Evolutionary conservation across 208 protist genomes (phyloP).

Genomic region (Acanthamoeba culbertsoni): DNA sequence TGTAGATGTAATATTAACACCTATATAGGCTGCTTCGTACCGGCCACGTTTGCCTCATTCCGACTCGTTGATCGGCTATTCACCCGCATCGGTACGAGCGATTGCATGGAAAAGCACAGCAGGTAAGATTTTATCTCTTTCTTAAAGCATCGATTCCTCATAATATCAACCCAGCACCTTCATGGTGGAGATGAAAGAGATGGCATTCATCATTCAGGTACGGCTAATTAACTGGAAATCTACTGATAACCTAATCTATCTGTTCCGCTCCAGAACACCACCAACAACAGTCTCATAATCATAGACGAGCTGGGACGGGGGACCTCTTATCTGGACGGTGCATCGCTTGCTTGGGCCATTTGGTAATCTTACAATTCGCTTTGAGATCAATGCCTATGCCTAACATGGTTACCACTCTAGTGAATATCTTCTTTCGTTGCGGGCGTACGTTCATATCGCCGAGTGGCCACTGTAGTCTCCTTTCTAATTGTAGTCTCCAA

Average conservation of each 20-base stretch:
- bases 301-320: slow-evolving; percentile 41
- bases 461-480: neutral
- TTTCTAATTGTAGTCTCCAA: neutral
- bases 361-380: neutral
- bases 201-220: slow-evolving; percentile 69
- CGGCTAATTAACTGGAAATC: neutral
- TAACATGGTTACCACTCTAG: neutral
- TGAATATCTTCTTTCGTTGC: slow-evolving; percentile 1
- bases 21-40: slow-evolving; percentile 83
- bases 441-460: neutral
- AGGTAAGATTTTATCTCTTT: neutral
- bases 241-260: neutral
- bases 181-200: slow-evolving; percentile 77
- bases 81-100: slow-evolving; percentile 71
- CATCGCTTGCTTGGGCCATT: slow-evolving; percentile 44
- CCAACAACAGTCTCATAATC: slow-evolving; percentile 51
- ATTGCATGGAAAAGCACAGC: slow-evolving; percentile 69
- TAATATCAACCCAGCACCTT: slow-evolving; percentile 51
- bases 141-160: neutral
- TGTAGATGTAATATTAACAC: neutral
- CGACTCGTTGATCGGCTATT: slow-evolving; percentile 73
- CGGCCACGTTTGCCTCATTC: slow-evolving; percentile 74
- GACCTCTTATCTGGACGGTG: slow-evolving; percentile 19
- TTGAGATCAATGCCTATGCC: neutral
- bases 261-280: neutral